These are phyloP conservation scores for Cladosporium oxysporum DNA, from an alignment of 2,329 filamentous ascomycete species.

Conservation along the genomic window DNA sequence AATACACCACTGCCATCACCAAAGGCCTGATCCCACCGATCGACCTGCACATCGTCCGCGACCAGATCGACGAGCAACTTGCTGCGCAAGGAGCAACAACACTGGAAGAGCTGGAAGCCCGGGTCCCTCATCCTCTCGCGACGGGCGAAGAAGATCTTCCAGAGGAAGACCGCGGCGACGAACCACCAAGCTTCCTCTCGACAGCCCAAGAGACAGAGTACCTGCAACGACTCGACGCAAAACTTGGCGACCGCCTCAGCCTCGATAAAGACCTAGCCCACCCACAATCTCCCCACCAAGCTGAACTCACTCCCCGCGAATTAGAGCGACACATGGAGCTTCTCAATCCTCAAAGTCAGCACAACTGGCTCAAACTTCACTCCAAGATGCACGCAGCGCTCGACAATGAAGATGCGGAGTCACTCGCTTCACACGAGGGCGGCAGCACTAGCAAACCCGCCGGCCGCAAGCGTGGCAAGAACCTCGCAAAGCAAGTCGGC, in stretches of 20 bases:
- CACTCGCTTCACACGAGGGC: slow-evolving; percentile 75
- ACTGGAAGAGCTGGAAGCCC: slow-evolving; percentile 44
- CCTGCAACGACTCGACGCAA: slow-evolving; percentile 64
- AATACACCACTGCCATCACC: slow-evolving; percentile 40
- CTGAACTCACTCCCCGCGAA: slow-evolving; percentile 46
- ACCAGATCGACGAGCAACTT: slow-evolving; percentile 35
- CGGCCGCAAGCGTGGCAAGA: slow-evolving; percentile 23
- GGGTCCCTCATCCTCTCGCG: slow-evolving; percentile 42
- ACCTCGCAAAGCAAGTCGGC: slow-evolving; percentile 40
- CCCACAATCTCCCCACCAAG: slow-evolving; percentile 29
- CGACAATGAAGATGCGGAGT: slow-evolving; percentile 60
- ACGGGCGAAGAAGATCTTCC: slow-evolving; percentile 30
- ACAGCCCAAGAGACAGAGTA: slow-evolving; percentile 74
- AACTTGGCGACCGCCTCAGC: slow-evolving; percentile 44
- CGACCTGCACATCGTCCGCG: slow-evolving; percentile 35
- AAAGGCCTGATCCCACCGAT: slow-evolving; percentile 34
- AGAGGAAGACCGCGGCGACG: slow-evolving; percentile 51
- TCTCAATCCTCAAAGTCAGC: slow-evolving; percentile 85
- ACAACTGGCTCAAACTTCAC: slow-evolving; percentile 75
- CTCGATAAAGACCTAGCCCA: slow-evolving; percentile 4
- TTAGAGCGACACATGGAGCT: slow-evolving; percentile 55
- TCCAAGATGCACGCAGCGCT: slow-evolving; percentile 25
- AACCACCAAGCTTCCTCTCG: slow-evolving; percentile 67
- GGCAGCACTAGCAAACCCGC: slow-evolving; percentile 5
- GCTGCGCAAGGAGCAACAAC: slow-evolving; percentile 31